Evolutionary conservation across 352 stramenopile genomes (phyloP), one percentile per base, ranked within the genome.

Genomic region (Phytophthora citricola): DNA sequence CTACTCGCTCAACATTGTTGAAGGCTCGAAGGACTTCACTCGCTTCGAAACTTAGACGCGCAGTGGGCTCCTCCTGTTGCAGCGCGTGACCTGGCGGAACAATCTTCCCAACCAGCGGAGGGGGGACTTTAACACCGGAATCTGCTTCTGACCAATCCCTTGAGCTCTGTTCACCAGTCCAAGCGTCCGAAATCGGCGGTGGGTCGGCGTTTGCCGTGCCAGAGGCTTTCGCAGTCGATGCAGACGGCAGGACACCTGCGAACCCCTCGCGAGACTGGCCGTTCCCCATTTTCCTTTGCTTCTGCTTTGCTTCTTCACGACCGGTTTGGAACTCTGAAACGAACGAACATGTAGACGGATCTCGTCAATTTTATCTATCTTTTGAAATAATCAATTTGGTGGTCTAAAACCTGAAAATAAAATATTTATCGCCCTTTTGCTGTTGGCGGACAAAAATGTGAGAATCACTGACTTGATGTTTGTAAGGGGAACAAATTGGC

Each of bases 181-280:
- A 74, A 20, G 60, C 60, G 26, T 63, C 41, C 5, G 66, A 62
- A 59, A 71, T 71, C 5, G 41, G 5, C n/a, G 31, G 20, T 20
- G 59, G 5, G 1, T 63, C 59, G 11, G 45, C 26, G n/a, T 64
- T 55, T 39, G 49, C 32, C 5, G 36, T 54, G 9, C 41, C 43
- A 17, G 50, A 41, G 39, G 52, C 62, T 45, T 68, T 68, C 1
- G 24, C 36, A 20, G 38, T 34, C 27, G 58, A 55, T 5, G 14
- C 45, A 5, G 67, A 75, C 15, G 75, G 75, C 38, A 83, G 26
- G 1, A 83, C 65, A n/a, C 39, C 65, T 26, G 61, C 66, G 44
- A 83, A 81, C 7, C 54, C 46, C 20, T 73, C 60, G n/a, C 52
- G 67, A 56, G 59, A 76, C 22, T 61, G 63, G 3, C 57, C 58